Conservation (phyloP, 352 stramenopile genomes). For the Pythium scleroteichum region DNA sequence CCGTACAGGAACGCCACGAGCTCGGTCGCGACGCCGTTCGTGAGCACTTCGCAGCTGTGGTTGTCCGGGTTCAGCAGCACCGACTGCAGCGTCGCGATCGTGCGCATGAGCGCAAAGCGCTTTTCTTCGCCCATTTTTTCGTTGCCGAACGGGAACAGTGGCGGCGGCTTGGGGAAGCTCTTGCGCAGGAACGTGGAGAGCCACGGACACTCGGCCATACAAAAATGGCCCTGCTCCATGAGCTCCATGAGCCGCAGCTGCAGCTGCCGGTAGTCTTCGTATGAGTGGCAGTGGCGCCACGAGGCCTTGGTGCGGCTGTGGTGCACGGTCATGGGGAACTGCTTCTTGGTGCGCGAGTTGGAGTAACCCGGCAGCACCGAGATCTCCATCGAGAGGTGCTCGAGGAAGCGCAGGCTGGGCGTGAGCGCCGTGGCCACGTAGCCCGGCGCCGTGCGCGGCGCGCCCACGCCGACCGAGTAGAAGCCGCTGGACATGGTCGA, state of each 20-base stretch:
- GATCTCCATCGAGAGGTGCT: slow-evolving; percentile 38
- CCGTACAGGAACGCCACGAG: slow-evolving; percentile 41
- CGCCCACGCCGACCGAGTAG: slow-evolving; percentile 22
- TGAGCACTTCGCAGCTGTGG: slow-evolving; percentile 37
- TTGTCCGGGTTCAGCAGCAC: slow-evolving; percentile 40
- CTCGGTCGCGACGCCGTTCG: slow-evolving; percentile 28
- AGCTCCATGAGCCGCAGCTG: slow-evolving; percentile 46
- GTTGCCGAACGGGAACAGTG: slow-evolving; percentile 21
- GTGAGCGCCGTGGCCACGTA: not conserved
- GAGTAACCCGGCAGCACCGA: slow-evolving; percentile 1
- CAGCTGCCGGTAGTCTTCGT: slow-evolving; percentile 51
- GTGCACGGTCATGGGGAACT: slow-evolving; percentile 35
- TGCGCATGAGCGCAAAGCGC: slow-evolving; percentile 27
- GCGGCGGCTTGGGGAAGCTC: slow-evolving; percentile 52
- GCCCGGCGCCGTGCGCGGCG: not conserved
- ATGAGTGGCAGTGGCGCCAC: slow-evolving; percentile 32
- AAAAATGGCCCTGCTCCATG: slow-evolving; percentile 57
- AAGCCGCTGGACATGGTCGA: slow-evolving; percentile 15
- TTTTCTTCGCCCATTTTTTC: slow-evolving; percentile 16
- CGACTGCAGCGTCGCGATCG: slow-evolving; percentile 39
- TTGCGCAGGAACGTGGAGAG: slow-evolving; percentile 63
- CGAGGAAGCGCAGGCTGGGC: slow-evolving; percentile 40
- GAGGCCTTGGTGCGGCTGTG: slow-evolving; percentile 27
- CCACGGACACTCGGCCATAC: slow-evolving; percentile 62
- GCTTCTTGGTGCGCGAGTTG: slow-evolving; percentile 24